phyloP scores from a whole-genome alignment of 2,329 filamentous ascomycete species.

The Podosphaera leucotricha region DNA sequence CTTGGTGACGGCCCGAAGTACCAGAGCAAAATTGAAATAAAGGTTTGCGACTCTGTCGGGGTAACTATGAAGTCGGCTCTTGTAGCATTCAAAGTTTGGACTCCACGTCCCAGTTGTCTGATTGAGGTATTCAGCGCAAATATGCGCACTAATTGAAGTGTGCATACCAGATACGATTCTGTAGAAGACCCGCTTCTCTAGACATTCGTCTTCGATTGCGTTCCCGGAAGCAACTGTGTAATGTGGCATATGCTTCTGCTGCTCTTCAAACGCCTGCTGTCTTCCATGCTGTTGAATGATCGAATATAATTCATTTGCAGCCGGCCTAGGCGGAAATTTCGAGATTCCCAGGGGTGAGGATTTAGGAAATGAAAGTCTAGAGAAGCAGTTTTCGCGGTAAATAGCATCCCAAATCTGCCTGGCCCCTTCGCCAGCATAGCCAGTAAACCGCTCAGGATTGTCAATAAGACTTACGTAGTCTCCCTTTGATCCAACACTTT shows the following conservation, averaged over 20 bases:
- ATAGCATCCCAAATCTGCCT: constrained; percentile 91
- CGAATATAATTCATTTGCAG: constrained; percentile 35
- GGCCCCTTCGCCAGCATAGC: constrained; percentile 65
- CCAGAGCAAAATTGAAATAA: constrained; percentile 97
- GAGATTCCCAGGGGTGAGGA: constrained; percentile 26
- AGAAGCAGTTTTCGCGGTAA: constrained; percentile 93
- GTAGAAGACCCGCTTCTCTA: constrained; percentile 98
- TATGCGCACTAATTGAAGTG: constrained; percentile 83
- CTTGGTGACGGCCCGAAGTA: constrained; percentile 78
- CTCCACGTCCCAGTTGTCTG: constrained; percentile 85
- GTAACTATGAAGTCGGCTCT: constrained; percentile 55
- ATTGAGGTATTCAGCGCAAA: constrained; percentile 92
- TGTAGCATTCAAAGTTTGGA: constrained; percentile 77
- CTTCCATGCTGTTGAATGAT: constrained; percentile 33
- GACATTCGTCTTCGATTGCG: constrained; percentile 65
- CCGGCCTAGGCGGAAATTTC: constrained; percentile 15
- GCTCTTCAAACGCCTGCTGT: constrained; percentile 36
- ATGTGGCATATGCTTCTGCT: constrained; percentile 28
- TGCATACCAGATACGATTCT: constrained; percentile 93
- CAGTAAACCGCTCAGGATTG: constrained; percentile 90
- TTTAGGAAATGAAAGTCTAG: constrained; percentile 37
- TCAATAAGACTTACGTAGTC: constrained; percentile 89
- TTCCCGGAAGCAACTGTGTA: constrained; percentile 37
- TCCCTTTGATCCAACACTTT: constrained; percentile 63
- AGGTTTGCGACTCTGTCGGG: constrained; percentile 90